Conservation (phyloP, 108 stramenopile genomes). For the Parmales sp. region DNA sequence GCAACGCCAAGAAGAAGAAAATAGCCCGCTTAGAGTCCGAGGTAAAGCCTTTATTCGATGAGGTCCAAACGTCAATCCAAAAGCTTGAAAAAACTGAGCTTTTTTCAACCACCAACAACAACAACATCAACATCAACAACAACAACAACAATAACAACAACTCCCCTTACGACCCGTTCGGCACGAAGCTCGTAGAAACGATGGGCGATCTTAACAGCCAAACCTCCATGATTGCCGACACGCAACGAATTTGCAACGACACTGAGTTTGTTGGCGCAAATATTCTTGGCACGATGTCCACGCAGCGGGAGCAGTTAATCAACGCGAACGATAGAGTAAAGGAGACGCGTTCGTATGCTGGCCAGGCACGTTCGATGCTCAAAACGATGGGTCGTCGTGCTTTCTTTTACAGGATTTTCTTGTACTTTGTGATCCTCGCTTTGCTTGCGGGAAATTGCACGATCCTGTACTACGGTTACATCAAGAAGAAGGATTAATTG, state of each 20-base stretch:
- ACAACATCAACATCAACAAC: too few relatives aligned
- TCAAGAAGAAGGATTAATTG: too few relatives aligned
- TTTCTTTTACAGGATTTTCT: background rate
- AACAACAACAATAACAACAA: too few relatives aligned
- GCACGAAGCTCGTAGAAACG: background rate
- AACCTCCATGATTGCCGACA: background rate
- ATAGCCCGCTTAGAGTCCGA: too few relatives aligned
- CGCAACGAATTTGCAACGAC: background rate
- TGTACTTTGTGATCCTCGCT: background rate
- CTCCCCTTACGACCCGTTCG: conserved; percentile 10
- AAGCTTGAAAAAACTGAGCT: too few relatives aligned
- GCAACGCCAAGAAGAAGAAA: too few relatives aligned
- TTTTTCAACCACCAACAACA: too few relatives aligned
- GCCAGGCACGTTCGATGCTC: background rate
- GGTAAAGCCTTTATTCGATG: too few relatives aligned
- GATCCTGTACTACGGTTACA: background rate
- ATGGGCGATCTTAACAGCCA: background rate
- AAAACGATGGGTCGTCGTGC: background rate
- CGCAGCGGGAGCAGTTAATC: background rate
- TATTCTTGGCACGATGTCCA: background rate
- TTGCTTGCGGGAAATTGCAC: background rate
- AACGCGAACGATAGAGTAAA: background rate
- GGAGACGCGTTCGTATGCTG: background rate
- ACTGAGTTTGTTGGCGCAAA: background rate
- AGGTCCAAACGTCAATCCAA: too few relatives aligned